These are phyloP conservation scores for Harrya chromipes DNA, from an alignment of 768 basidiomycete species.

Conservation along the genomic window DNA sequence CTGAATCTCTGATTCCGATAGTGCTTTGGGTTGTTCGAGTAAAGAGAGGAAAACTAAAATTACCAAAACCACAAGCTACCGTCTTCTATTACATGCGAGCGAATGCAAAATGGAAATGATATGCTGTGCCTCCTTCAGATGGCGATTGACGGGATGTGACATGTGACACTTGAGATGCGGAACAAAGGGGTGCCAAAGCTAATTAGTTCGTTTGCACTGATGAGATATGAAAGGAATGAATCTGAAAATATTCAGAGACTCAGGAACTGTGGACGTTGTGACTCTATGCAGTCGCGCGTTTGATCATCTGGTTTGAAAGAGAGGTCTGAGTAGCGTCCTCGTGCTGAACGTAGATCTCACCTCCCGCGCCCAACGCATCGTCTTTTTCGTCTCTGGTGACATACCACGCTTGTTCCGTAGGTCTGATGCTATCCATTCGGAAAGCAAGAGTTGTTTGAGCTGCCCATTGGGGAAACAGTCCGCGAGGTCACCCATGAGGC, in stretches of 20 bases:
- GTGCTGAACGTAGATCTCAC: slow-evolving; percentile 40
- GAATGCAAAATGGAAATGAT: slow-evolving; percentile 44
- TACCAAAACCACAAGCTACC: slow-evolving; percentile 30
- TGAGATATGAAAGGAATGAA: slow-evolving; percentile 33
- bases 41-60: slow-evolving; percentile 14
- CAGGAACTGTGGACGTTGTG: slow-evolving; percentile 8
- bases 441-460: slow-evolving; percentile 73
- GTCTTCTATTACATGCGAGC: slow-evolving; percentile 59
- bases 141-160: slow-evolving; percentile 38
- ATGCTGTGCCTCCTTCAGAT: slow-evolving; percentile 72
- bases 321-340: background rate
- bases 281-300: slow-evolving; percentile 70
- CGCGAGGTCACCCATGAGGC: slow-evolving; percentile 90
- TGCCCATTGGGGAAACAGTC: slow-evolving; percentile 81
- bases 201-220: slow-evolving; percentile 51
- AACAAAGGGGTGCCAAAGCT: slow-evolving; percentile 17
- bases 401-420: slow-evolving; percentile 73
- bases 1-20: slow-evolving; percentile 7
- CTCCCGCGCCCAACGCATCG: slow-evolving; percentile 91
- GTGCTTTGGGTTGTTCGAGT: slow-evolving; percentile 8
- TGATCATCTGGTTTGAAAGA: slow-evolving; percentile 58
- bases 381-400: slow-evolving; percentile 79
- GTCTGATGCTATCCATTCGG: slow-evolving; percentile 75
- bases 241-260: slow-evolving; percentile 27
- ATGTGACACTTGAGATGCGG: slow-evolving; percentile 12